Evolutionary conservation across 495 filamentous ascomycete genomes (phyloP).

Genomic region (Bacidia rubella): DNA sequence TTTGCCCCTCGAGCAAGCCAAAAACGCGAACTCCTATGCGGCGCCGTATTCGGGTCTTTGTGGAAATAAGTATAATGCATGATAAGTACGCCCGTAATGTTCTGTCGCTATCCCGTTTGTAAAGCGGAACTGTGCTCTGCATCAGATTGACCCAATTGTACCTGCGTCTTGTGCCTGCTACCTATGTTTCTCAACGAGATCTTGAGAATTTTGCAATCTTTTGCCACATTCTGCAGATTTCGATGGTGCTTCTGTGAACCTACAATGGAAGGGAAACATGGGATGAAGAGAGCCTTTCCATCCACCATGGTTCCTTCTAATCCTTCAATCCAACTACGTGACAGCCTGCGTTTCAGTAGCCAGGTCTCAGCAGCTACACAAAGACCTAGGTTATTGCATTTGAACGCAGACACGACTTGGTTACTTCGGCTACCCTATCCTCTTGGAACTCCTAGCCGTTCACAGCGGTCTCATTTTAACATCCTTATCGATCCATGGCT

Average conservation of each 20-base stretch:
- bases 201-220: no score
- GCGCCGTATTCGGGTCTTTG: no score
- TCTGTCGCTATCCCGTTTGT: background rate
- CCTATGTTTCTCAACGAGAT: no score
- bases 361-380: constrained; percentile 22
- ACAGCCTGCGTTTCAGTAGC: constrained; percentile 21
- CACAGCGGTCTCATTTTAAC: constrained; percentile 27
- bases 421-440: constrained; percentile 40
- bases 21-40: no score
- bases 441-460: constrained; percentile 1
- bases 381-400: constrained; percentile 39
- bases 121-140: no score
- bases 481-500: constrained; percentile 47
- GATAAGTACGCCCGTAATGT: background rate
- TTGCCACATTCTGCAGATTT: no score
- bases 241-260: no score
- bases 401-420: constrained; percentile 48
- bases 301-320: background rate
- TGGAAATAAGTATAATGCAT: no score
- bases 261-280: no score
- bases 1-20: no score
- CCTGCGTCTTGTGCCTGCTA: no score
- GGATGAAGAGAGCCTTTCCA: background rate
- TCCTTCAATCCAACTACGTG: constrained; percentile 24
- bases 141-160: no score